phyloP scores from a whole-genome alignment of 257 asterid species.

The Przewalskia tangutica region DNA sequence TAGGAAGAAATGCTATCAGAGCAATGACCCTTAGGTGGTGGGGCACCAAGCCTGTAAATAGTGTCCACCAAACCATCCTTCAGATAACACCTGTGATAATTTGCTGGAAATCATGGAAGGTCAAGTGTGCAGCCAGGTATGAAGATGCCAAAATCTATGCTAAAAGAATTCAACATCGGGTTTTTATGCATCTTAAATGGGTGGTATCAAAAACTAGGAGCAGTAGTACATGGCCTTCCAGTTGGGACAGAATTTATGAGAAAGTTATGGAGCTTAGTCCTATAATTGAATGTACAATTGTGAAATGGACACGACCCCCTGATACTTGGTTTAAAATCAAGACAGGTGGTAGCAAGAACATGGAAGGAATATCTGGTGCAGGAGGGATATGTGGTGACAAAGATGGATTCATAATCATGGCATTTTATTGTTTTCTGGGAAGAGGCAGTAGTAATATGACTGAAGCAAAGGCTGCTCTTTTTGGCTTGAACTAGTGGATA shows the following conservation, averaged over 20 bases:
- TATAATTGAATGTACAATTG: background rate
- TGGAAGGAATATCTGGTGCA: background rate
- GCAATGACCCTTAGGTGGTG: background rate
- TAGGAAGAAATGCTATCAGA: background rate
- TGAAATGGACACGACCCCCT: background rate
- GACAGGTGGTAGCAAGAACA: background rate
- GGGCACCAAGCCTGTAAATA: background rate
- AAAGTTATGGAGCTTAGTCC: background rate
- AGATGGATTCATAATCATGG: background rate
- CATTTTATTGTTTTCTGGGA: background rate
- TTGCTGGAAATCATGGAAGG: background rate
- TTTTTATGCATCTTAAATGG: background rate
- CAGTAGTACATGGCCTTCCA: background rate
- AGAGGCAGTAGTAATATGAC: background rate
- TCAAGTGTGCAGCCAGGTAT: background rate
- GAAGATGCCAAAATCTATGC: background rate
- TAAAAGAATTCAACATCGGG: background rate
- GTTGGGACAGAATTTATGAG: background rate
- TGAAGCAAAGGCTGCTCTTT: background rate
- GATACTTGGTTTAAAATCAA: background rate
- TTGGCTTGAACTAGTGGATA: background rate
- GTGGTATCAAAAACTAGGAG: background rate
- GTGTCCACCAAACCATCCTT: background rate
- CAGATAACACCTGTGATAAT: background rate
- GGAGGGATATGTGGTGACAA: background rate